A percentile compares a stretch with the other conserved stretches of the same genome.
Conservation (phyloP, 2,329 filamentous ascomycete species). For the Thielaviopsis punctulata region DNA sequence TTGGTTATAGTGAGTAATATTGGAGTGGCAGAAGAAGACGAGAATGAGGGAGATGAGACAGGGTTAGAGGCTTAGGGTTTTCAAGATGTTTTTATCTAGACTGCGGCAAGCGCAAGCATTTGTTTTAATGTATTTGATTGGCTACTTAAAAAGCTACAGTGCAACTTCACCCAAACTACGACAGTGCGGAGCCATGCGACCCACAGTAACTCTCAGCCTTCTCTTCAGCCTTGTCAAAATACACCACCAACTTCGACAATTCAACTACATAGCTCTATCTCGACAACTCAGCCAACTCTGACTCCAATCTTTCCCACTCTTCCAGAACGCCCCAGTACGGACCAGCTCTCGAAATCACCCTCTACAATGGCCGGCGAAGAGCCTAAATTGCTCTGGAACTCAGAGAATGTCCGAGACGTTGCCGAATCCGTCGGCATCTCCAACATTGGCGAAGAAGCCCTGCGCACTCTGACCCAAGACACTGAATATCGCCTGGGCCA, state of each 20-base stretch:
- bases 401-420: constrained; percentile 88
- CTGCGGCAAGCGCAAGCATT: too few relatives aligned
- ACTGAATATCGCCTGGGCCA: constrained; percentile 91
- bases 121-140: too few relatives aligned
- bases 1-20: constrained; percentile 10
- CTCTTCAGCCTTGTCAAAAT: neutral
- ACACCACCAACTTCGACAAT: neutral
- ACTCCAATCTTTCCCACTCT: neutral
- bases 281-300: too few relatives aligned
- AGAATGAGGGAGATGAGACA: neutral
- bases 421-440: constrained; percentile 88
- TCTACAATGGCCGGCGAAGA: constrained; percentile 12
- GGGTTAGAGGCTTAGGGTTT: neutral
- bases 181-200: too few relatives aligned
- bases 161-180: too few relatives aligned
- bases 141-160: too few relatives aligned
- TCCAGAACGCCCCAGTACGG: too few relatives aligned
- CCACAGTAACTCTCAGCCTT: neutral
- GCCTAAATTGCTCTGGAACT: constrained; percentile 68
- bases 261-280: neutral
- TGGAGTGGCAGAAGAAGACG: constrained; percentile 3
- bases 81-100: too few relatives aligned
- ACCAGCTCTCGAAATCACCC: too few relatives aligned
- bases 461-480: constrained; percentile 76
- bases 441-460: constrained; percentile 65